Evolutionary conservation across 140 eudicot genomes (phyloP).

Genomic region (Bidens hawaiensis): DNA sequence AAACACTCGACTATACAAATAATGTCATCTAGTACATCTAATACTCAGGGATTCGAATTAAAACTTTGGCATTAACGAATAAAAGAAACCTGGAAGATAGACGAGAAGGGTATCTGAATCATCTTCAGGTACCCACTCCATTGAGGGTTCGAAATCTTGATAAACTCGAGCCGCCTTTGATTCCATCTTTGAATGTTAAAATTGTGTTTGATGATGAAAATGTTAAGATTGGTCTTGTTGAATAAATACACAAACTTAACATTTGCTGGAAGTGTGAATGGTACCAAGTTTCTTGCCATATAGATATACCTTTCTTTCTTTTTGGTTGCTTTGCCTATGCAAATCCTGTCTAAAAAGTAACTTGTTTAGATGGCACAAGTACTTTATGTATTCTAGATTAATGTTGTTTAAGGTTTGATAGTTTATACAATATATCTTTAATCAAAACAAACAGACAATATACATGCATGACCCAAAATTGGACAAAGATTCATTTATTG

Average conservation of each 20-base stretch:
- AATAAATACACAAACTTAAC: constrained; percentile 5
- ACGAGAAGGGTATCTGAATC: constrained; percentile 59
- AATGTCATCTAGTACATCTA: too few species aligned
- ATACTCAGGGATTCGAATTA: too few species aligned
- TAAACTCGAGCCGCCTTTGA: constrained; percentile 29
- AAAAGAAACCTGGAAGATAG: constrained; percentile 55
- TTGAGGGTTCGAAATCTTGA: constrained; percentile 53
- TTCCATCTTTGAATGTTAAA: constrained; percentile 30
- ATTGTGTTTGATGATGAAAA: constrained; percentile 15
- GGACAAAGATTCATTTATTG: too few species aligned
- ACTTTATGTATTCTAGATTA: too few species aligned
- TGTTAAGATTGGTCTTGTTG: constrained; percentile 13
- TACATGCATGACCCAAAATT: too few species aligned
- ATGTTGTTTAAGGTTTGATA: too few species aligned
- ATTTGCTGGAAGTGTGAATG: constrained; percentile 12
- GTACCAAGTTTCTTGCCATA: constrained; percentile 32
- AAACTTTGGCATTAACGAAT: too few species aligned
- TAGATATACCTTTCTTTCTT: constrained; percentile 48
- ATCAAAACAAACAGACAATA: too few species aligned
- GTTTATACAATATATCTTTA: too few species aligned
- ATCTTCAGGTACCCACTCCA: constrained; percentile 46
- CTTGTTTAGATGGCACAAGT: too few species aligned
- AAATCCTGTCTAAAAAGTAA: too few species aligned
- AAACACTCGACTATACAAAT: too few species aligned
- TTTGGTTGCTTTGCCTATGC: constrained; percentile 21